phyloP scores from a whole-genome alignment of 495 filamentous ascomycete genomes.

The Cenococcum geophilum region DNA sequence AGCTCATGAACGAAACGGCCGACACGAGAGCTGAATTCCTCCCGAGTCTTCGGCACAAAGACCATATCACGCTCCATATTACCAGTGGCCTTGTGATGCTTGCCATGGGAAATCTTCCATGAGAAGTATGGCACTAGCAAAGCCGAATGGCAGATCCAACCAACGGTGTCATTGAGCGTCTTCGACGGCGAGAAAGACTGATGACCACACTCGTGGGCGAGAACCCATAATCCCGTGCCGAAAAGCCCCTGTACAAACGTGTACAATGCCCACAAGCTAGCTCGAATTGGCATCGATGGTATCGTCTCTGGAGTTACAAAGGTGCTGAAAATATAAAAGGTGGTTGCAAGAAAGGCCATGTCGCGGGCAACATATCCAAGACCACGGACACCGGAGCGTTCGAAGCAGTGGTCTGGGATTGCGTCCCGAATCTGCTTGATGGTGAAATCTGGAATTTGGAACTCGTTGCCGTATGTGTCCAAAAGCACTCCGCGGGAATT shows the following conservation, averaged over 20 bases:
- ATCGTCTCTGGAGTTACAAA: conserved; percentile 53
- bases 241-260: conserved; percentile 69
- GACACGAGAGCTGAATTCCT: conserved; percentile 62
- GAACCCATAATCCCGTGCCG: conserved; percentile 75
- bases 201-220: conserved; percentile 85
- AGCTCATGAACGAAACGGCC: conserved; percentile 72
- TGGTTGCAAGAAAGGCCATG: conserved; percentile 52
- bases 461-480: conserved; percentile 69
- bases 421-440: conserved; percentile 77
- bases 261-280: conserved; percentile 57
- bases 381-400: conserved; percentile 58
- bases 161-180: conserved; percentile 58
- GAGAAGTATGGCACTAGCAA: conserved; percentile 68
- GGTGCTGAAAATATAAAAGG: conserved; percentile 62
- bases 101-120: conserved; percentile 68
- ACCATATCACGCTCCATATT: conserved; percentile 97
- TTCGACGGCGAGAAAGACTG: conserved; percentile 61
- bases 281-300: conserved; percentile 48
- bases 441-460: conserved; percentile 67
- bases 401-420: conserved; percentile 76
- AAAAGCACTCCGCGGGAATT: conserved; percentile 39
- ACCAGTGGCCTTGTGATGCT: conserved; percentile 85
- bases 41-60: conserved; percentile 81
- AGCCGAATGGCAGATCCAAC: conserved; percentile 59
- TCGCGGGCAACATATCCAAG: conserved; percentile 67